Evolutionary conservation across 2,329 filamentous ascomycete species (phyloP).

Genomic region (Helminthosporium solani): DNA sequence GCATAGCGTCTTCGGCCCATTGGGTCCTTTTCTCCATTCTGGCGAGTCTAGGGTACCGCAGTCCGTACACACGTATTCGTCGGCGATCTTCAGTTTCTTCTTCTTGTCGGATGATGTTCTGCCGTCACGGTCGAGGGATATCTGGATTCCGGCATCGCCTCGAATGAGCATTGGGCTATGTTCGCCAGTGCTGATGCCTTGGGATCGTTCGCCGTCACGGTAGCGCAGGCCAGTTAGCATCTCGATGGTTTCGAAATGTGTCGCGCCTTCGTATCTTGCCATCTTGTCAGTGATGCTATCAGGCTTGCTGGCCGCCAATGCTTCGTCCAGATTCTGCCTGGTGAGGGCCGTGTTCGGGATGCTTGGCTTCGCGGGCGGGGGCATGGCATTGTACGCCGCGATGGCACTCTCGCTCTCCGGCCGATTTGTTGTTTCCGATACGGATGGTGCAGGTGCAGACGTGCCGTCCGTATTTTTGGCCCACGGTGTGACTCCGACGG

Average conservation of each 20-base stretch:
- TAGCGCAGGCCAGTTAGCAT: conserved; percentile 89
- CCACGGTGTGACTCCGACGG: conserved; percentile 59
- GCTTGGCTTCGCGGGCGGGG: conserved; percentile 64
- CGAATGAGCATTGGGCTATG: conserved; percentile 77
- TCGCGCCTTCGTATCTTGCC: conserved; percentile 71
- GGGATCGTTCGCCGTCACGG: conserved; percentile 82
- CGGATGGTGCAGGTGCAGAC: conserved; percentile 54
- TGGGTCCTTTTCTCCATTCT: conserved; percentile 93
- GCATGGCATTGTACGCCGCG: conserved; percentile 57
- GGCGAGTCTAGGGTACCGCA: conserved; percentile 93
- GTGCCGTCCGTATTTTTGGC: conserved; percentile 58
- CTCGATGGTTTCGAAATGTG: conserved; percentile 84
- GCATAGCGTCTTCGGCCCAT: conserved; percentile 89
- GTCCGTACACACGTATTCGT: conserved; percentile 95
- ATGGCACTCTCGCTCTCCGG: conserved; percentile 41
- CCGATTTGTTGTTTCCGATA: conserved; percentile 42
- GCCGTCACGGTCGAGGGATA: conserved; percentile 74
- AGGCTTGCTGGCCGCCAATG: conserved; percentile 62
- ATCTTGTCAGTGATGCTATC: conserved; percentile 84
- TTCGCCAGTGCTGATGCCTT: conserved; percentile 83
- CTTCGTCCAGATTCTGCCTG: conserved; percentile 76
- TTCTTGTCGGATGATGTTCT: conserved; percentile 71
- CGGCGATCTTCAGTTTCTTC: conserved; percentile 75
- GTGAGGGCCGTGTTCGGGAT: conserved; percentile 70
- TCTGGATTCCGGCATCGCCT: conserved; percentile 83